Evolutionary conservation across 2,329 filamentous ascomycete genomes (phyloP), one percentile per base, ranked within the genome.

Genomic region (Trichoderma lentiforme): DNA sequence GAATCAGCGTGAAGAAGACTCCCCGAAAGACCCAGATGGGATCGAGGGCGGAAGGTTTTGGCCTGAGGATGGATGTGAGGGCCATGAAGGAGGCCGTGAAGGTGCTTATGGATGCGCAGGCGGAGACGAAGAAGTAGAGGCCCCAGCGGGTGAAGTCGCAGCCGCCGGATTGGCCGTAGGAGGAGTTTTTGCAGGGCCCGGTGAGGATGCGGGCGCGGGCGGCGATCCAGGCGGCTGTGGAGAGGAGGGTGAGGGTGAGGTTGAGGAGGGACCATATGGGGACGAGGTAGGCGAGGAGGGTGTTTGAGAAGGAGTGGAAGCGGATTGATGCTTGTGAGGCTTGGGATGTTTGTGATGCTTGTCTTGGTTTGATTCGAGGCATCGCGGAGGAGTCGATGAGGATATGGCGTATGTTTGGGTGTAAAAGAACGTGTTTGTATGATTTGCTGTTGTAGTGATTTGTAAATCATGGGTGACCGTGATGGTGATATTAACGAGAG

Each of bases 1-100:
- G 14, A n/a, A 77, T 30, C 7, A 79, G 51, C 7, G 77, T 75
- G 43, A 76, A 72, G 26, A 74, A 67, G n/a, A 76, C 34, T 57
- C 47, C 47, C n/a, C 47, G 47, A 21, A 53, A 53, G 21, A 53
- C 47, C 47, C 47, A 53, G 21, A 53, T 53, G 47, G 47, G 47
- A 6, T 53, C 47, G n/a, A 53, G 47, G 11, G 47, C 47, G 9
- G 47, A 53, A 6, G 47, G 47, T 21, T 21, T 53, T 5, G 47
- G 47, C 9, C 47, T 9, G 0, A 53, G 21, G 47, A 53, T 53
- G 21, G 47, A 53, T 1, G 47, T 53, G 47, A 53, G 18, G 21
- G 47, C 47, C 47, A 53, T 53, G 21, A 53, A 53, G 47, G 21
- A 24, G 47, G 47, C 47, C 9, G 47, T 21, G 5, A 53, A 24